A percentile compares a stretch with the other conserved stretches of the same genome.
phyloP scores from a whole-genome alignment of 805 yeast genomes.

The Komagataella populi region DNA sequence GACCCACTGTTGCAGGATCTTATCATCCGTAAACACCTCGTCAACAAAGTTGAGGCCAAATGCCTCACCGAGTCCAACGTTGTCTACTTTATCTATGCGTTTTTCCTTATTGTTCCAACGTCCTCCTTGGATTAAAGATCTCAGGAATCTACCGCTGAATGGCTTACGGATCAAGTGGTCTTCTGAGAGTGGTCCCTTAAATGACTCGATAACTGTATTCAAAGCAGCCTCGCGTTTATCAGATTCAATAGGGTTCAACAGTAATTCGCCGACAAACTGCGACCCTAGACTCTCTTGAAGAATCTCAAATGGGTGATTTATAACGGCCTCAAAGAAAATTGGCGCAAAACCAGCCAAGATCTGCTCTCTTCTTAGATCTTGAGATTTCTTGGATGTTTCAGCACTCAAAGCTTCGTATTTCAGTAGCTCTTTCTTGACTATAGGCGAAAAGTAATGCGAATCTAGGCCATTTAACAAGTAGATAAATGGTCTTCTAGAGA shows the following conservation, averaged over 20 bases:
- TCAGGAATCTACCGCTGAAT: conserved; percentile 60
- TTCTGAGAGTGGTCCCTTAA: conserved; percentile 53
- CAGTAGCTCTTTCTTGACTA: conserved; percentile 41
- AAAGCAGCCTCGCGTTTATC: conserved; percentile 34
- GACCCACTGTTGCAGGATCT: conserved; percentile 55
- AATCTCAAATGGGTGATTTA: conserved; percentile 33
- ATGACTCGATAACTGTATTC: conserved; percentile 38
- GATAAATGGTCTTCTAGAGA: conserved; percentile 78
- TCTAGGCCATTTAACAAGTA: conserved; percentile 69
- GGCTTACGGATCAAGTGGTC: conserved; percentile 60
- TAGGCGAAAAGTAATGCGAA: conserved; percentile 72
- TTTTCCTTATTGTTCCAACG: conserved; percentile 62
- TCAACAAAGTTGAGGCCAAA: conserved; percentile 41
- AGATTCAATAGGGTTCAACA: conserved; percentile 37
- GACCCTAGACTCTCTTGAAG: conserved; percentile 67
- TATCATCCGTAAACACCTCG: conserved; percentile 31
- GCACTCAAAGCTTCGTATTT: conserved; percentile 47
- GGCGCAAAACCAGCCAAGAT: conserved; percentile 54
- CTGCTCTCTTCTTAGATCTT: conserved; percentile 61
- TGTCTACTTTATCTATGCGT: conserved; percentile 28
- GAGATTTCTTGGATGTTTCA: conserved; percentile 77
- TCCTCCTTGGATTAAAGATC: conserved; percentile 73
- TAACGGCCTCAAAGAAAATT: conserved; percentile 40
- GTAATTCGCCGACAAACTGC: conserved; percentile 68
- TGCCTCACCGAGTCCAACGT: conserved; percentile 37